phyloP scores from a whole-genome alignment of 1,284 basidiomycete species.

The Sporisorium iseilematis-ciliati region DNA sequence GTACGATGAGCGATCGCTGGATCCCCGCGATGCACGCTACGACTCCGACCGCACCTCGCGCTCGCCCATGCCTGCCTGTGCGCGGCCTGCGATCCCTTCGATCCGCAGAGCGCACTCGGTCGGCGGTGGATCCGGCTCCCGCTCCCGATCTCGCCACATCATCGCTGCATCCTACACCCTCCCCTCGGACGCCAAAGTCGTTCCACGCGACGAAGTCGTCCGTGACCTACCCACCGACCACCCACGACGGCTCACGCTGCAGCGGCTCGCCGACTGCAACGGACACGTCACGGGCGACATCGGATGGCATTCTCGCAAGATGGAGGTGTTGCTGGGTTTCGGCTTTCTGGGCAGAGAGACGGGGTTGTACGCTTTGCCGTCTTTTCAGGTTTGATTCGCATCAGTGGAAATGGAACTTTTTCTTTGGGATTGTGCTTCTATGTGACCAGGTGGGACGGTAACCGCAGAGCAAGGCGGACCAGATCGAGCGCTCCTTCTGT shows the following conservation, averaged over 20 bases:
- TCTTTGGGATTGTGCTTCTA: background rate
- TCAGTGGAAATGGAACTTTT: background rate
- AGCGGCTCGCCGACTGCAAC: conserved; percentile 81
- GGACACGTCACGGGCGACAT: conserved; percentile 89
- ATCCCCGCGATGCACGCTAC: background rate
- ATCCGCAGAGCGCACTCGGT: conserved; percentile 47
- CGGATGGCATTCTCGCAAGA: conserved; percentile 96
- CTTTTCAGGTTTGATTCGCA: conserved; percentile 54
- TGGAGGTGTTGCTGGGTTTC: conserved; percentile 92
- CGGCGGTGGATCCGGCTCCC: conserved; percentile 44
- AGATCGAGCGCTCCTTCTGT: conserved; percentile 51
- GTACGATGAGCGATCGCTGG: conserved; percentile 28
- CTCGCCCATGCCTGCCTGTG: conserved; percentile 23
- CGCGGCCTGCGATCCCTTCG: conserved; percentile 31
- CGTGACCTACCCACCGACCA: conserved; percentile 78
- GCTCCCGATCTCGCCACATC: conserved; percentile 52
- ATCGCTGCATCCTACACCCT: conserved; percentile 22
- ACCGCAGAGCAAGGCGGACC: conserved; percentile 17
- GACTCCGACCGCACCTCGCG: conserved; percentile 21
- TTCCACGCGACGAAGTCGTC: conserved; percentile 65
- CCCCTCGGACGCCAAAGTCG: conserved; percentile 29
- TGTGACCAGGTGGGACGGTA: conserved; percentile 22
- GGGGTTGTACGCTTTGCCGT: conserved; percentile 78
- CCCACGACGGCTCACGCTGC: conserved; percentile 78
- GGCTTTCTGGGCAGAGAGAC: conserved; percentile 92